Percentiles rank a stretch among this genome's conserved stretches.
Conservation (phyloP, 495 filamentous ascomycete species). For the Delitschia confertaspora region DNA sequence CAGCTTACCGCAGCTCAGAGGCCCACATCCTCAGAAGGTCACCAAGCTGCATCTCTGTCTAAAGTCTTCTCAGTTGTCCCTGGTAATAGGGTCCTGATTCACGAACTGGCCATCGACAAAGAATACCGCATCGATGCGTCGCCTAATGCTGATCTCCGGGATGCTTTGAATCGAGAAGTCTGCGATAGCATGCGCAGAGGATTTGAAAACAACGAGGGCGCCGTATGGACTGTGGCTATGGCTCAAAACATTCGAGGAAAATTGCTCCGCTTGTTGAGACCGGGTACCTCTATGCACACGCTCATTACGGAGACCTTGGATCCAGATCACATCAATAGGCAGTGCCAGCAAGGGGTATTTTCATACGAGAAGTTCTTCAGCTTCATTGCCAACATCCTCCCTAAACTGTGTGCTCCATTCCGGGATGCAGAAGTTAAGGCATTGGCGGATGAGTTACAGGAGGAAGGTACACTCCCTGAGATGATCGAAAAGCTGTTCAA, state of each 20-base stretch:
- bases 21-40: slow-evolving; percentile 9
- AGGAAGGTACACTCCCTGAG: slow-evolving; percentile 51
- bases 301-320: slow-evolving; percentile 83
- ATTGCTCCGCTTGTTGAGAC: slow-evolving; percentile 69
- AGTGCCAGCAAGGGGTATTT: slow-evolving; percentile 73
- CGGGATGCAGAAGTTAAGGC: slow-evolving; percentile 77
- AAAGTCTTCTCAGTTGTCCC: slow-evolving; percentile 59
- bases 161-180: slow-evolving; percentile 53
- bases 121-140: slow-evolving; percentile 56
- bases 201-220: slow-evolving; percentile 60
- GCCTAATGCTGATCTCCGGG: slow-evolving; percentile 37
- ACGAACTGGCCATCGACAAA: slow-evolving; percentile 86
- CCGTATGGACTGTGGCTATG: slow-evolving; percentile 69
- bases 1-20: slow-evolving; percentile 10
- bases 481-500: slow-evolving; percentile 77
- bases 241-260: slow-evolving; percentile 78
- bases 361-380: slow-evolving; percentile 90
- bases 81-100: slow-evolving; percentile 74
- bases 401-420: slow-evolving; percentile 85
- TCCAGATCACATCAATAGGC: slow-evolving; percentile 60
- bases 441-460: slow-evolving; percentile 56
- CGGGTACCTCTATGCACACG: slow-evolving; percentile 70
- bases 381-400: slow-evolving; percentile 81
- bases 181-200: slow-evolving; percentile 69
- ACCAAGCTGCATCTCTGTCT: slow-evolving; percentile 35